Percentiles rank a stretch among this genome's conserved stretches.
Conservation (phyloP, 768 basidiomycete species). For the Auricularia heimuer region DNA sequence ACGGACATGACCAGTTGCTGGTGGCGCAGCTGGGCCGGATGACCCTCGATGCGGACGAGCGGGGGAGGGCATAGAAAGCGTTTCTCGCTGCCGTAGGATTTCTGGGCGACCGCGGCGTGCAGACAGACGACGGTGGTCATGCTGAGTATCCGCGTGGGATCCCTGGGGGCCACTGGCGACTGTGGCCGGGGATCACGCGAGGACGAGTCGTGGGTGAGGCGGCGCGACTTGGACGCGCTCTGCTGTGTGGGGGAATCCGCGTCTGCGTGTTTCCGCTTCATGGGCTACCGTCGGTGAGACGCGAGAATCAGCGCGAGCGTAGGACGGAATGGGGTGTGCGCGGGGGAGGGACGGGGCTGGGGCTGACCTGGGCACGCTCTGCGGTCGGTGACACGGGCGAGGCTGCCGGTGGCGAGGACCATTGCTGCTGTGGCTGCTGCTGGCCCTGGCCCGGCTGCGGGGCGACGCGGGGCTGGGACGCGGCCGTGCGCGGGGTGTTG, state of each 20-base stretch:
- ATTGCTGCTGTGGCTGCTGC: not conserved
- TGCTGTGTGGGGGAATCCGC: not conserved
- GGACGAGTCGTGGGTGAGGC: not conserved
- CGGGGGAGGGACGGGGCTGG: not conserved
- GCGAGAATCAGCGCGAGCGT: not conserved
- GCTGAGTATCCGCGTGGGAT: constrained; percentile 64
- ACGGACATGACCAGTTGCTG: constrained; percentile 81
- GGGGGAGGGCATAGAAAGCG: constrained; percentile 91
- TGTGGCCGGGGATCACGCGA: not conserved
- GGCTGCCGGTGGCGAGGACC: not conserved
- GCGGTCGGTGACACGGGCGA: not conserved
- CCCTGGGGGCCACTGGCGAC: constrained; percentile 30
- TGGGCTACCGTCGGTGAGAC: not conserved
- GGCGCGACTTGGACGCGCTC: not conserved
- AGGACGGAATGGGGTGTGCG: not conserved
- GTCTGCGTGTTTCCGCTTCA: not conserved
- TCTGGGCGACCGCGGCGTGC: constrained; percentile 90
- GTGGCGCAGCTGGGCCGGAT: constrained; percentile 71
- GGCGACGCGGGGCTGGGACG: not conserved
- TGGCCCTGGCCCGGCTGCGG: not conserved
- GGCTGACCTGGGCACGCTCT: not conserved
- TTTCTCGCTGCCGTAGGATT: constrained; percentile 93
- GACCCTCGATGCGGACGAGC: constrained; percentile 85
- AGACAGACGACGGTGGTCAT: constrained; percentile 88
- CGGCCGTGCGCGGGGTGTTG: not conserved